A percentile compares a stretch with the other conserved stretches of the same genome.
Conservation (phyloP, 768 basidiomycete genomes). For the Tephrocybe sp. region DNA sequence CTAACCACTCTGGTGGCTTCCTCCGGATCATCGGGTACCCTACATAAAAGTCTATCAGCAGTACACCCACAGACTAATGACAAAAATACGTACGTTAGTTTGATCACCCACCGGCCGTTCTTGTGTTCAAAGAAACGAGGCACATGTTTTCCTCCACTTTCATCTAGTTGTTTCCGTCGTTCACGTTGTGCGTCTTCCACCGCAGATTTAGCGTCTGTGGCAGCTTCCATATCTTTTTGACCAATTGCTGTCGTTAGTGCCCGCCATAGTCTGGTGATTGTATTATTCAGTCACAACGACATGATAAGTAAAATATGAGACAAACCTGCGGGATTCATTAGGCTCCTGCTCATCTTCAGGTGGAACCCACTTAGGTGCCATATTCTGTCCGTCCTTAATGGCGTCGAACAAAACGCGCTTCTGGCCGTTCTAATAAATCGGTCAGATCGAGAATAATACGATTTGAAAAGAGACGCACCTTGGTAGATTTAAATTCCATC, state of each 20-base stretch:
- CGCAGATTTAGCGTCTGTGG: slow-evolving; percentile 83
- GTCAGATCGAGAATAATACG: background rate
- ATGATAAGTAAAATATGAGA: slow-evolving; percentile 21
- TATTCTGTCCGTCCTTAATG: slow-evolving; percentile 63
- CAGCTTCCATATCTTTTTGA: slow-evolving; percentile 89
- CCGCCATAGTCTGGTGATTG: slow-evolving; percentile 64
- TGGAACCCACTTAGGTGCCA: slow-evolving; percentile 80
- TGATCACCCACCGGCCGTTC: slow-evolving; percentile 83
- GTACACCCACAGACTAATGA: background rate
- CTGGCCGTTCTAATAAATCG: slow-evolving; percentile 48
- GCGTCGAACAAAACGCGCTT: slow-evolving; percentile 86
- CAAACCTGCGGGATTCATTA: slow-evolving; percentile 78
- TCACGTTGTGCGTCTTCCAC: slow-evolving; percentile 95
- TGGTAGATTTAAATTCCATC: slow-evolving; percentile 79
- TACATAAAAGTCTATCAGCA: slow-evolving; percentile 23
- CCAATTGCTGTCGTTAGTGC: slow-evolving; percentile 83
- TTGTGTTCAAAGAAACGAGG: slow-evolving; percentile 77
- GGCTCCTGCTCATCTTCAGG: slow-evolving; percentile 86
- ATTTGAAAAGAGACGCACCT: slow-evolving; percentile 39
- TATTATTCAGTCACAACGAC: background rate
- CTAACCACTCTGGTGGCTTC: slow-evolving; percentile 65
- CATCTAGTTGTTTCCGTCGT: slow-evolving; percentile 68
- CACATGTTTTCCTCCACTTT: slow-evolving; percentile 62
- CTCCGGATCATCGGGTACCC: slow-evolving; percentile 68
- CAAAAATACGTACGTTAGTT: slow-evolving; percentile 58